A percentile compares a stretch with the other conserved stretches of the same genome.
These are phyloP conservation scores for Saposhnikovia divaricata DNA, from an alignment of 129 eudicot species.

Conservation along the genomic window DNA sequence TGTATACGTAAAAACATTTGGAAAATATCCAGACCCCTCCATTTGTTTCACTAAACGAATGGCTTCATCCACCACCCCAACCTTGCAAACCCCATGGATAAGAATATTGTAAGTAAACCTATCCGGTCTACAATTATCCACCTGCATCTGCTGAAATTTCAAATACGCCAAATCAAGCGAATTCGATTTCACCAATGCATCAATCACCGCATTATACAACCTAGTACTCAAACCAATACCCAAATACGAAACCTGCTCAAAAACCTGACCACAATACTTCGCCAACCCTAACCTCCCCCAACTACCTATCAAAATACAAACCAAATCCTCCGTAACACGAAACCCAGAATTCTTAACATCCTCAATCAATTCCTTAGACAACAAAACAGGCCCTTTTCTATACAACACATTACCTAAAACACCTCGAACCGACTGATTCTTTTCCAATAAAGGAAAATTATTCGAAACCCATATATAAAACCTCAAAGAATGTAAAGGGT, in stretches of 20 bases:
- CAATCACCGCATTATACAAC: conserved; percentile 79
- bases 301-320: conserved; percentile 70
- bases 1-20: conserved; percentile 84
- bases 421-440: conserved; percentile 43
- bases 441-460: conserved; percentile 33
- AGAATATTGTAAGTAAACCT: conserved; percentile 86
- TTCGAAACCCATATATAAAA: conserved; percentile 81
- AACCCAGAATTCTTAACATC: conserved; percentile 51
- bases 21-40: conserved; percentile 49
- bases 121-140: conserved; percentile 67
- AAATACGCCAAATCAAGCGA: conserved; percentile 87
- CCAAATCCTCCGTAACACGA: conserved; percentile 49
- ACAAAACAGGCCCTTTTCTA: conserved; percentile 74
- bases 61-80: conserved; percentile 89
- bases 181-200: conserved; percentile 77
- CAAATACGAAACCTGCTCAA: conserved; percentile 69
- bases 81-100: conserved; percentile 88
- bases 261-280: conserved; percentile 69
- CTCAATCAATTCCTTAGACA: conserved; percentile 49
- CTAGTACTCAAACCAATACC: conserved; percentile 70
- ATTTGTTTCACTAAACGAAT: conserved; percentile 69
- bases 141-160: conserved; percentile 90
- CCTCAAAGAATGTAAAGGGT: conserved; percentile 46
- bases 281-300: conserved; percentile 96
- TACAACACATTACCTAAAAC: conserved; percentile 54